Conservation (phyloP, 2,329 filamentous ascomycete genomes). For the Pseudocercospora cruenta region DNA sequence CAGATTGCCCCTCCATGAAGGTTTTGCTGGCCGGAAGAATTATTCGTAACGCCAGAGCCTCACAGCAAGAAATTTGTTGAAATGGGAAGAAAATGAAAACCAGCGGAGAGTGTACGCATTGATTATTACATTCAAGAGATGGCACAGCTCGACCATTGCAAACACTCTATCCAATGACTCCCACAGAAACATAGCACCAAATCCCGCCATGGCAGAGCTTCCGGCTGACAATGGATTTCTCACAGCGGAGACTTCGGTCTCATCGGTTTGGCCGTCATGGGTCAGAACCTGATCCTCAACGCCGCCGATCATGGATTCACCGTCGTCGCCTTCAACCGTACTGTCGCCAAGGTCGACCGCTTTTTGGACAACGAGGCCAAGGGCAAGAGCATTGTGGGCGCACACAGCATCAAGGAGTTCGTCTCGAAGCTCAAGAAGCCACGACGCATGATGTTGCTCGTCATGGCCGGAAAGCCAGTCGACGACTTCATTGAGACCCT, state of each 20-base stretch:
- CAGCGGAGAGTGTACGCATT: not conserved
- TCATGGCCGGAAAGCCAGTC: slow-evolving; percentile 97
- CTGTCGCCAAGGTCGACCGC: slow-evolving; percentile 94
- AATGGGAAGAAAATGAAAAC: not conserved
- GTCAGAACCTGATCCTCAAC: slow-evolving; percentile 60
- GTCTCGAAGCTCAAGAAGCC: slow-evolving; percentile 95
- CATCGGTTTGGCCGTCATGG: slow-evolving; percentile 58
- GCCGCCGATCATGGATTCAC: slow-evolving; percentile 74
- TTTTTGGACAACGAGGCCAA: slow-evolving; percentile 51
- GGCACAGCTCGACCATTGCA: not conserved
- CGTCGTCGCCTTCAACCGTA: slow-evolving; percentile 98
- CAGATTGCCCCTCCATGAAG: slow-evolving; percentile 9
- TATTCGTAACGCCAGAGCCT: slow-evolving; percentile 1
- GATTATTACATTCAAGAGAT: not conserved
- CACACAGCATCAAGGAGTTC: slow-evolving; percentile 92
- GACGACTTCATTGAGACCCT: slow-evolving; percentile 99
- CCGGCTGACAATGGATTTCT: slow-evolving; percentile 27
- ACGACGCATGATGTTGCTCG: slow-evolving; percentile 95
- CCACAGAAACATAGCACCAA: not conserved
- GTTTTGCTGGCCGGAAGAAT: slow-evolving; percentile 17
- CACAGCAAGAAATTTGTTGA: not conserved
- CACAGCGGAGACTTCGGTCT: slow-evolving; percentile 57
- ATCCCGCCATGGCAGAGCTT: not conserved
- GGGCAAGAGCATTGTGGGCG: slow-evolving; percentile 92
- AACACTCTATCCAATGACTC: not conserved